Percentiles rank a stretch among this genome's conserved stretches.
Evolutionary conservation across 2,329 filamentous ascomycete species (phyloP).

Genomic region (Kalmusia sp.): DNA sequence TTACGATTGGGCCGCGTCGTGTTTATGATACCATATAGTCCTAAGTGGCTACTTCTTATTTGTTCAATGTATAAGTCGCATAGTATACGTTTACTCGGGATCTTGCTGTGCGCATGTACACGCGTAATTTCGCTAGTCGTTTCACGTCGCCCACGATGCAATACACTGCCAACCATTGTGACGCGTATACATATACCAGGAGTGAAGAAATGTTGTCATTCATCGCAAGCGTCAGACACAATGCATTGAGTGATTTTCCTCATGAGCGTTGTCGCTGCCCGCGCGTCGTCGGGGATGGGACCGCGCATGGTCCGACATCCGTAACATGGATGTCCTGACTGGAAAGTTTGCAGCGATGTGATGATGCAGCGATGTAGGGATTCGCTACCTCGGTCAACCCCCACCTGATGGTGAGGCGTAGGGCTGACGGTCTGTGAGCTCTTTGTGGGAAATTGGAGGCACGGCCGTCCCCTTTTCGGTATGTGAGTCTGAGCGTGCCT

Average conservation of each 20-base stretch:
- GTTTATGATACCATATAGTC: conserved; percentile 13
- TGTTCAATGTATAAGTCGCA: no score
- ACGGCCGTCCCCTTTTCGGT: not conserved
- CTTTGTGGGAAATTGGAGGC: conserved; percentile 6
- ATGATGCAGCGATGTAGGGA: not conserved
- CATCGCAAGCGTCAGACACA: no score
- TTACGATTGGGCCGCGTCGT: not conserved
- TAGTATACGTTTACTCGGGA: not conserved
- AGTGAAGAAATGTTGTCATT: no score
- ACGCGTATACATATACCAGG: no score
- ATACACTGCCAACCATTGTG: no score
- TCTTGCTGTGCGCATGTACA: not conserved
- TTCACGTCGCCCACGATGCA: no score
- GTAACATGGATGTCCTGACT: conserved; percentile 21
- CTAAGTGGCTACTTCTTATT: not conserved
- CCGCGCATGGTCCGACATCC: conserved; percentile 17
- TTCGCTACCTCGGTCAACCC: conserved; percentile 1
- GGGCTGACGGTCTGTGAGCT: conserved; percentile 2
- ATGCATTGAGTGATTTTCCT: no score
- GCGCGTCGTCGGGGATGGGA: conserved; percentile 19
- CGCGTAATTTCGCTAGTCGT: no score
- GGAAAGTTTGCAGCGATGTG: not conserved
- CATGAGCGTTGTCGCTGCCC: no score
- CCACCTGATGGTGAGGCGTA: conserved; percentile 12
- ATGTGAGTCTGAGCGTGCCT: no score